phyloP scores from a whole-genome alignment of 305 asterid genomes.

The Nicotiana rustica region DNA sequence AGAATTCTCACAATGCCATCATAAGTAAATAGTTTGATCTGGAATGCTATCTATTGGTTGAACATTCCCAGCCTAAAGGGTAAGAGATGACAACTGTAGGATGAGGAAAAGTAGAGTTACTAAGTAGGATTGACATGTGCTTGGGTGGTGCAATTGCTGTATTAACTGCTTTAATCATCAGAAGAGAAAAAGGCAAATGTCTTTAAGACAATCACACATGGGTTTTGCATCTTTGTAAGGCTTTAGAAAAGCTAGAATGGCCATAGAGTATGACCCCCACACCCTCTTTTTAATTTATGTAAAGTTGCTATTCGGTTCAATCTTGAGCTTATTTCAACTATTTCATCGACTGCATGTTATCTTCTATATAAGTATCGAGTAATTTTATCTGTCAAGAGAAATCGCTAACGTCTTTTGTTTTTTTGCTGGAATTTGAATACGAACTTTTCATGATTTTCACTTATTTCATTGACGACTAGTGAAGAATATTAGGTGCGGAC shows the following conservation, averaged over 20 bases:
- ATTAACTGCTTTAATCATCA: conserved; percentile 30
- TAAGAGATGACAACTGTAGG: conserved; percentile 39
- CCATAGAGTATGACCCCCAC: conserved; percentile 20
- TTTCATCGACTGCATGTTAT: too few relatives aligned
- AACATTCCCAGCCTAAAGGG: conserved; percentile 19
- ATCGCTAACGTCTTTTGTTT: too few relatives aligned
- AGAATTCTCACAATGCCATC: too few relatives aligned
- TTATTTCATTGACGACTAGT: too few relatives aligned
- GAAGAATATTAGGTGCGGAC: too few relatives aligned
- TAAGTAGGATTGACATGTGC: conserved; percentile 38
- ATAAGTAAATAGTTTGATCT: too few relatives aligned
- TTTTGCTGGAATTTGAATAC: too few relatives aligned
- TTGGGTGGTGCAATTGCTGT: conserved; percentile 17
- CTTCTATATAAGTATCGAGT: too few relatives aligned
- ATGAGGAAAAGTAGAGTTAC: conserved; percentile 8
- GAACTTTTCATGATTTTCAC: too few relatives aligned
- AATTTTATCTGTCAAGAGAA: too few relatives aligned
- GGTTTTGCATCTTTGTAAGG: conserved; percentile 10
- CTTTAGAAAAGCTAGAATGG: neutral
- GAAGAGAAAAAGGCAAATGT: neutral
- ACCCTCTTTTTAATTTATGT: neutral
- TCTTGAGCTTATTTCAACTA: too few relatives aligned
- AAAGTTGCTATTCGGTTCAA: neutral
- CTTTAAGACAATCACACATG: conserved; percentile 33
- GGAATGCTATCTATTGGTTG: neutral